Percentiles rank a stretch among this genome's conserved stretches.
These are phyloP conservation scores for Phaeosphaeriaceae sp. DNA, from an alignment of 2,329 filamentous ascomycete genomes.

Conservation along the genomic window DNA sequence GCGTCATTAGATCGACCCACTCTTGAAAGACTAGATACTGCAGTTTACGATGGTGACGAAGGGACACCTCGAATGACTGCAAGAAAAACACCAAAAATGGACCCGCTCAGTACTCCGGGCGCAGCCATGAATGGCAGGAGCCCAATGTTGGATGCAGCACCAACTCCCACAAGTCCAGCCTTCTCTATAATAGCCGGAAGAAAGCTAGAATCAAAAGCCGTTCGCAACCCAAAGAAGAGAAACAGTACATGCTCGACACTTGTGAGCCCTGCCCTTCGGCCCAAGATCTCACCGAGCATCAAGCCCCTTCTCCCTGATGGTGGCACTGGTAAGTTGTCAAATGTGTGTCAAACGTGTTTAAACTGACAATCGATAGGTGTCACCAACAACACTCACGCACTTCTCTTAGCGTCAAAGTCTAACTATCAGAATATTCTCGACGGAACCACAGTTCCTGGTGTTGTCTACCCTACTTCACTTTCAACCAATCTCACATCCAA, in stretches of 20 bases:
- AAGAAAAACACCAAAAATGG: constrained; percentile 70
- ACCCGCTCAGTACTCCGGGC: constrained; percentile 60
- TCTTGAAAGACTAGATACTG: constrained; percentile 60
- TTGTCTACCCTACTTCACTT: constrained; percentile 87
- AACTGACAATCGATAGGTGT: constrained; percentile 46
- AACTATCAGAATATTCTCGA: constrained; percentile 98
- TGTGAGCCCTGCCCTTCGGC: constrained; percentile 84
- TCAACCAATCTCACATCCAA: constrained; percentile 96
- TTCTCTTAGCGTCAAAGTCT: constrained; percentile 88
- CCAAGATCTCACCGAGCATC: constrained; percentile 91
- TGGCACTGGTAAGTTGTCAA: constrained; percentile 53
- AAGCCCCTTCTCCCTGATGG: constrained; percentile 83
- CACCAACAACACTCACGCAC: constrained; percentile 66
- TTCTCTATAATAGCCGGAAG: constrained; percentile 34
- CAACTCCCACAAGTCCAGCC: constrained; percentile 56
- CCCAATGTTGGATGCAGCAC: constrained; percentile 59
- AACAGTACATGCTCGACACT: constrained; percentile 68
- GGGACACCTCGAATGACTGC: constrained; percentile 68
- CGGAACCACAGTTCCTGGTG: constrained; percentile 86
- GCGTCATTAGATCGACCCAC: constrained; percentile 59
- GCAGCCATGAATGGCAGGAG: constrained; percentile 49
- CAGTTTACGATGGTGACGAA: constrained; percentile 54
- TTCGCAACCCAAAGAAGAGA: constrained; percentile 47
- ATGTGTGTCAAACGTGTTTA: not conserved
- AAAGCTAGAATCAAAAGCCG: constrained; percentile 38